Conservation (phyloP, 306 rosid species). For the Fragaria ananassa region DNA sequence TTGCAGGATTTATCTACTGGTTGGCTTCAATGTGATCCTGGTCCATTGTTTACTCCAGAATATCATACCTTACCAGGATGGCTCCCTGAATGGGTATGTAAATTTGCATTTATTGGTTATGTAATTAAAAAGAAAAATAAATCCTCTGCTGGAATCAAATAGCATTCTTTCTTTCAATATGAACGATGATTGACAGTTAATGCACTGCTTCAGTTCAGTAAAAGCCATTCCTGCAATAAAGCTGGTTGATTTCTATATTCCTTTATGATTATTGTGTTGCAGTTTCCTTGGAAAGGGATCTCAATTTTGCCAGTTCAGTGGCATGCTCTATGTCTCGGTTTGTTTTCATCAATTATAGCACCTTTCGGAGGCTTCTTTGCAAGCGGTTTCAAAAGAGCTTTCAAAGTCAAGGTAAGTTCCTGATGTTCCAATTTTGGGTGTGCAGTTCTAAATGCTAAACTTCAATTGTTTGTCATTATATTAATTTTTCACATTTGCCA, state of each 20-base stretch:
- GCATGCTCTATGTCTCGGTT: constrained; percentile 86
- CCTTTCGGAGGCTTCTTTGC: constrained; percentile 99
- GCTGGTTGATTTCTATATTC: constrained; percentile 14
- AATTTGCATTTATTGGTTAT: constrained; percentile 15
- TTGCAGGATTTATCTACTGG: constrained; percentile 87
- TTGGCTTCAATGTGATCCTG: constrained; percentile 98
- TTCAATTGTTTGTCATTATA: constrained; percentile 18
- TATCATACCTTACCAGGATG: constrained; percentile 56
- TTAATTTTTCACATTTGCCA: constrained; percentile 21
- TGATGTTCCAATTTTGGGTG: constrained; percentile 2
- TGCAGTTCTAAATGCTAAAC: not conserved
- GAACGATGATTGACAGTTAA: constrained; percentile 15
- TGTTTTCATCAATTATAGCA: constrained; percentile 94
- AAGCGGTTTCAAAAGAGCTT: constrained; percentile 98
- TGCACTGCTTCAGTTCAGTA: constrained; percentile 17
- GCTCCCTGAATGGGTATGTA: constrained; percentile 72
- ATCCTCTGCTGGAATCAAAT: not conserved
- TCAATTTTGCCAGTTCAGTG: constrained; percentile 81
- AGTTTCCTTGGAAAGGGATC: constrained; percentile 86
- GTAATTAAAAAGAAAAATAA: not conserved
- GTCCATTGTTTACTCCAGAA: constrained; percentile 81
- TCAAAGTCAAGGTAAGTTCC: constrained; percentile 75
- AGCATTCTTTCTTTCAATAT: constrained; percentile 7
- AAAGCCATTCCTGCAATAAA: not conserved
- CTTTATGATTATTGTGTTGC: constrained; percentile 17